Conservation (phyloP, 768 basidiomycete species). For the Mycena metata region DNA sequence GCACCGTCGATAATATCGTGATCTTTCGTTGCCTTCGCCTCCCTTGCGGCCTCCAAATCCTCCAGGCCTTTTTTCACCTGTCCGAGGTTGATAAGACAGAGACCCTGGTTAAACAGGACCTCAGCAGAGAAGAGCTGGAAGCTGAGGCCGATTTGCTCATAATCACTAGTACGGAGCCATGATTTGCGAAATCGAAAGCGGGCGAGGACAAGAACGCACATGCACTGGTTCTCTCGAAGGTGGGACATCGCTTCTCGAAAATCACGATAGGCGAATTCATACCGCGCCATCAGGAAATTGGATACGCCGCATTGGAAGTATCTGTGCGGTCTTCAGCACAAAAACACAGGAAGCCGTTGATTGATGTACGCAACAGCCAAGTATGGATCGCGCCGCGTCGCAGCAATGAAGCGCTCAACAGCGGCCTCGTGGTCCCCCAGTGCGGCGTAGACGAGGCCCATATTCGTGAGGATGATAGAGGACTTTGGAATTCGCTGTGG, state of each 20-base stretch:
- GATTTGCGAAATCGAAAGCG: constrained; percentile 23
- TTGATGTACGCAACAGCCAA: constrained; percentile 69
- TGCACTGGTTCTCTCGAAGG: constrained; percentile 85
- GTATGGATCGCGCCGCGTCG: constrained; percentile 35
- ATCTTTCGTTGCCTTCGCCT: constrained; percentile 81
- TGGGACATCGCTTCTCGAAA: constrained; percentile 88
- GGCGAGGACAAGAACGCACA: constrained; percentile 61
- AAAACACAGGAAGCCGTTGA: background rate
- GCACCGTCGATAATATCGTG: constrained; percentile 95
- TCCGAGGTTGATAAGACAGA: constrained; percentile 80
- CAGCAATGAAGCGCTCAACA: constrained; percentile 37
- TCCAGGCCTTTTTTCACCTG: constrained; percentile 73
- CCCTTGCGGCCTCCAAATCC: constrained; percentile 77
- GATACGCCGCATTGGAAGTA: constrained; percentile 94
- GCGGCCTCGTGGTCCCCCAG: constrained; percentile 8
- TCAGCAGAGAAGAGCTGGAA: constrained; percentile 91
- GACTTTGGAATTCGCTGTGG: background rate
- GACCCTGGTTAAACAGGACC: constrained; percentile 90
- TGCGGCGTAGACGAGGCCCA: background rate
- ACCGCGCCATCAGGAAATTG: constrained; percentile 85
- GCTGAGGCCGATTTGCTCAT: constrained; percentile 92
- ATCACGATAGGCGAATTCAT: constrained; percentile 80
- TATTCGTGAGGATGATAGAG: background rate
- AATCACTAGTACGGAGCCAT: constrained; percentile 68
- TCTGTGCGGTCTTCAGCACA: constrained; percentile 49